A percentile compares a stretch with the other conserved stretches of the same genome.
phyloP scores from a whole-genome alignment of 306 rosid species.

The Cicer judaicum region DNA sequence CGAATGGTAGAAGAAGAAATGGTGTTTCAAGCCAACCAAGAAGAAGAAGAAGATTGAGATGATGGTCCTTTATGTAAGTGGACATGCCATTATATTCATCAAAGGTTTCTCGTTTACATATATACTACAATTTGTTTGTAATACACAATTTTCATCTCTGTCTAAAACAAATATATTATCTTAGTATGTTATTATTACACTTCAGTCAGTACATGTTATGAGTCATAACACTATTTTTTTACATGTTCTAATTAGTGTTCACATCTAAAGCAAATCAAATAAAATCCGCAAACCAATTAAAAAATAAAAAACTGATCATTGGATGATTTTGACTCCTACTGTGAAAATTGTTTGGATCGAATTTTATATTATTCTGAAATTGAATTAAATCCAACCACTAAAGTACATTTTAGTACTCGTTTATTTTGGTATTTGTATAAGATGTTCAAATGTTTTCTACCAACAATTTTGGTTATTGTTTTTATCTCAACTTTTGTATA shows the following conservation, averaged over 20 bases:
- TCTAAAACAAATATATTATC: slow-evolving; percentile 23
- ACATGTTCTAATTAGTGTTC: neutral
- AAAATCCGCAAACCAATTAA: too few species aligned
- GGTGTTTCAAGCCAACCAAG: slow-evolving; percentile 48
- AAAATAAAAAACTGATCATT: too few species aligned
- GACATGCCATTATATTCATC: slow-evolving; percentile 29
- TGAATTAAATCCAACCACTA: too few species aligned
- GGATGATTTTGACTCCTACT: too few species aligned
- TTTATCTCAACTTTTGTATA: too few species aligned
- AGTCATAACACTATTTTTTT: neutral
- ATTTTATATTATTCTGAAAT: too few species aligned
- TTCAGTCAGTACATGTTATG: neutral
- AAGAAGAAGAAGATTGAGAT: slow-evolving; percentile 69
- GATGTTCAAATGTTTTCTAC: too few species aligned
- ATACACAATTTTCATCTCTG: slow-evolving; percentile 34
- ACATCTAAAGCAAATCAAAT: too few species aligned
- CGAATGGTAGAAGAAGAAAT: slow-evolving; percentile 52
- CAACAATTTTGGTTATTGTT: too few species aligned
- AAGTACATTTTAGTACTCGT: too few species aligned
- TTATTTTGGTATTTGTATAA: too few species aligned
- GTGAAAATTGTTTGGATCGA: too few species aligned
- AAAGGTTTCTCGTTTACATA: slow-evolving; percentile 21
- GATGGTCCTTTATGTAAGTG: slow-evolving; percentile 37
- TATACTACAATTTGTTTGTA: slow-evolving; percentile 27
- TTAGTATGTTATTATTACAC: neutral